These are phyloP conservation scores for Tricholoma flavovirens DNA, from an alignment of 768 basidiomycete genomes.

Conservation along the genomic window DNA sequence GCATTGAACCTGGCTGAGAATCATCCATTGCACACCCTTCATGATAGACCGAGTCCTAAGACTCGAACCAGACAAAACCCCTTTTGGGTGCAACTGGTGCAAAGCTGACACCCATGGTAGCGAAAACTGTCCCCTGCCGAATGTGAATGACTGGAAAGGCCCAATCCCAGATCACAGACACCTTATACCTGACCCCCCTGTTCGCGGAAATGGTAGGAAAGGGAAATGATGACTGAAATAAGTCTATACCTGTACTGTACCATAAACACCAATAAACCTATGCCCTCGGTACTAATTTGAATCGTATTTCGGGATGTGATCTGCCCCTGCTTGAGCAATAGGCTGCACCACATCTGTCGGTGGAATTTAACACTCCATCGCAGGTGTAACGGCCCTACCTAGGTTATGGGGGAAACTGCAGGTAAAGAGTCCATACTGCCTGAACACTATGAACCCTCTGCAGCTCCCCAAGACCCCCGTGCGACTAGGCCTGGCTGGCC, in stretches of 20 bases:
- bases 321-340: not conserved
- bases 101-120: not conserved
- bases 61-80: not conserved
- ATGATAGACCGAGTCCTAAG: not conserved
- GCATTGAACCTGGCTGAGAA: not conserved
- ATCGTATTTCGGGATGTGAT: not conserved
- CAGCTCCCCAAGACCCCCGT: not conserved
- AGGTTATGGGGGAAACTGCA: not conserved
- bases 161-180: not conserved
- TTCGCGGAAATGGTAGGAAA: not conserved
- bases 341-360: not conserved
- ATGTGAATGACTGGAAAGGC: not conserved
- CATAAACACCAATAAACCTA: not conserved
- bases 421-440: not conserved
- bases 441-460: not conserved
- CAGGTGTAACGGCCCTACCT: not conserved
- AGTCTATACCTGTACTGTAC: no score
- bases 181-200: not conserved
- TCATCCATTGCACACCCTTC: not conserved
- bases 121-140: not conserved
- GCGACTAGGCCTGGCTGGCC: not conserved
- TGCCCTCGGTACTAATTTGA: not conserved
- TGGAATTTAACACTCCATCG: not conserved
- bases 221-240: not conserved
- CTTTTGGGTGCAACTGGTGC: not conserved